Conservation (phyloP, 306 rosid species). For the Malus asiatica region DNA sequence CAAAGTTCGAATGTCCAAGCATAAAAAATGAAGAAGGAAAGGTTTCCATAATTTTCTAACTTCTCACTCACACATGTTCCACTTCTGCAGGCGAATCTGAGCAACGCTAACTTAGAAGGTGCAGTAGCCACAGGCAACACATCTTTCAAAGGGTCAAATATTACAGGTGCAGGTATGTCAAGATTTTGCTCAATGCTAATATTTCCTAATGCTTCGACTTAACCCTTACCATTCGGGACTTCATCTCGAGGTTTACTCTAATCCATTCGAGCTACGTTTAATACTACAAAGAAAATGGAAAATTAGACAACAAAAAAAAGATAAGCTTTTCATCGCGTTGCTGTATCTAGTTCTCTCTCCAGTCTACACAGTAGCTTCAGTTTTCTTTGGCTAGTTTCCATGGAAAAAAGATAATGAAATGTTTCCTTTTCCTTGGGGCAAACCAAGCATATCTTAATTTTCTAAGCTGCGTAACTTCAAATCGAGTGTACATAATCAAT, state of each 20-base stretch:
- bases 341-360: not conserved
- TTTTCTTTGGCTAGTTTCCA: not conserved
- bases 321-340: not conserved
- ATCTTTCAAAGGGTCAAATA: constrained; percentile 70
- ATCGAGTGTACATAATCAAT: not conserved
- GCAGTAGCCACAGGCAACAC: constrained; percentile 90
- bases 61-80: constrained; percentile 17
- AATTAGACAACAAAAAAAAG: not conserved
- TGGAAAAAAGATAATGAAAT: not conserved
- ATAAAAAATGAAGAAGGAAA: not conserved
- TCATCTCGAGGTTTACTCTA: not conserved
- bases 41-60: not conserved
- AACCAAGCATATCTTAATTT: not conserved
- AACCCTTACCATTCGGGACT: not conserved
- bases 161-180: constrained; percentile 76
- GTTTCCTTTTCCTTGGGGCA: not conserved
- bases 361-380: not conserved
- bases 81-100: constrained; percentile 69
- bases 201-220: not conserved
- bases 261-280: not conserved
- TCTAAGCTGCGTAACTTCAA: too few relatives aligned
- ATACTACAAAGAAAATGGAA: not conserved
- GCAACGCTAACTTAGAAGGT: constrained; percentile 91
- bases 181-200: not conserved
- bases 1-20: not conserved